Evolutionary conservation across 2,329 filamentous ascomycete genomes (phyloP).

Genomic region (Basipetospora chlamydospora): DNA sequence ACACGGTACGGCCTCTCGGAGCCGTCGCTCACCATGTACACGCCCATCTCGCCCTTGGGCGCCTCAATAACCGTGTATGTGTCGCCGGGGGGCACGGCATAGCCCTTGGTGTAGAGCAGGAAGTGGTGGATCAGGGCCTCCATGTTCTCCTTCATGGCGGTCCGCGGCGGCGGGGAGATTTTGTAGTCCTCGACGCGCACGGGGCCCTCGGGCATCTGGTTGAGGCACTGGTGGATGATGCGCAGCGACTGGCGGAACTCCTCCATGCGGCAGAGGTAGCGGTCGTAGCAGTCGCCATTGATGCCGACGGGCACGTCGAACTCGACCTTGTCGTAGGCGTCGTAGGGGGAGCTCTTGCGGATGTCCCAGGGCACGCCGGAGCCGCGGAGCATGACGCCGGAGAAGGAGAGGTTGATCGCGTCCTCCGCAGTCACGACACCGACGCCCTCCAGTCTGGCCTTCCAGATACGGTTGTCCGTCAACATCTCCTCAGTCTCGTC

Average conservation of each 20-base stretch:
- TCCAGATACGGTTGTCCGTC: slow-evolving; percentile 99
- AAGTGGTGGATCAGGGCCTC: slow-evolving; percentile 99
- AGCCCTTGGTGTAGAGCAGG: slow-evolving; percentile 96
- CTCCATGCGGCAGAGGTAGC: slow-evolving; percentile 98
- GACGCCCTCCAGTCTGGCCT: slow-evolving; percentile 77
- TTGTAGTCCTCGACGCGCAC: slow-evolving; percentile 98
- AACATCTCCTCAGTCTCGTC: slow-evolving; percentile 98
- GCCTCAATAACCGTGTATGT: slow-evolving; percentile 97
- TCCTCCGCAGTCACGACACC: slow-evolving; percentile 85
- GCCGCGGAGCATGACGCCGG: slow-evolving; percentile 93
- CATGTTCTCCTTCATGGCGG: slow-evolving; percentile 99
- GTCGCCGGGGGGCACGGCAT: slow-evolving; percentile 90
- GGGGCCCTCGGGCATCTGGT: slow-evolving; percentile 94
- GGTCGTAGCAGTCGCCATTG: slow-evolving; percentile 98
- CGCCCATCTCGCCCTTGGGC: slow-evolving; percentile 99
- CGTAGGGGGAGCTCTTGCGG: slow-evolving; percentile 92
- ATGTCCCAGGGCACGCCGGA: slow-evolving; percentile 94
- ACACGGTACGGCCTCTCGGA: slow-evolving; percentile 94
- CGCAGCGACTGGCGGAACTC: slow-evolving; percentile 97
- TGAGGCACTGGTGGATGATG: slow-evolving; percentile 97
- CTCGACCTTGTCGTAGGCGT: slow-evolving; percentile 94
- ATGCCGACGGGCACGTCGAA: slow-evolving; percentile 95
- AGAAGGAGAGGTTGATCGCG: slow-evolving; percentile 94
- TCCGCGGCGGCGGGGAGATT: slow-evolving; percentile 84
- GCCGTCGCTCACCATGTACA: slow-evolving; percentile 90